Evolutionary conservation across 1,139 yeast genomes (phyloP).

Genomic region (Debaryomyces sp.): DNA sequence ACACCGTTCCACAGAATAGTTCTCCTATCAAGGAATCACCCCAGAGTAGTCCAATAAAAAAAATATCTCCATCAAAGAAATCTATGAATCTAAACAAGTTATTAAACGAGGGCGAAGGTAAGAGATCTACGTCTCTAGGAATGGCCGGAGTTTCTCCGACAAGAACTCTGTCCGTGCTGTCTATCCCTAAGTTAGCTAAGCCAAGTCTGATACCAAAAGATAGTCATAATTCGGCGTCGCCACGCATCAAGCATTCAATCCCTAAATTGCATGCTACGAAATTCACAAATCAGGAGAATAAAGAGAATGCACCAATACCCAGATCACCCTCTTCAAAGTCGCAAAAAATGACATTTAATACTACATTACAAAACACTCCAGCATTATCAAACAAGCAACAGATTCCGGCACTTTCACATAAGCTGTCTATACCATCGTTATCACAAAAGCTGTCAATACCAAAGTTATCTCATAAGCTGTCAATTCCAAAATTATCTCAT

Average conservation of each 20-base stretch:
- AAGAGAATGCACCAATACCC: constrained; percentile 4
- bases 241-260: constrained; percentile 18
- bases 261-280: constrained; percentile 20
- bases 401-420: constrained; percentile 11
- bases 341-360: constrained; percentile 1
- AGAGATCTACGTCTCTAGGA: constrained; percentile 34
- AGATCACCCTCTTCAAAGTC: constrained; percentile 13
- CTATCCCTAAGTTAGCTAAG: constrained; percentile 1
- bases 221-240: constrained; percentile 17
- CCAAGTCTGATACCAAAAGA: constrained; percentile 13
- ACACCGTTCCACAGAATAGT: background rate
- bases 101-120: constrained; percentile 23
- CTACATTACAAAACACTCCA: background rate
- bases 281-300: constrained; percentile 14
- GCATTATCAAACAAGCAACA: constrained; percentile 15
- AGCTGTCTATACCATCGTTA: constrained; percentile 1
- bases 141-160: constrained; percentile 34
- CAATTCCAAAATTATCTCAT: constrained; percentile 12
- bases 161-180: background rate
- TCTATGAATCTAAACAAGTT: constrained; percentile 42
- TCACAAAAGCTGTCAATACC: constrained; percentile 15
- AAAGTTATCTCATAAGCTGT: constrained; percentile 16
- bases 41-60: constrained; percentile 23
- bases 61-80: constrained; percentile 44
- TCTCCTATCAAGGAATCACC: constrained; percentile 13